These are phyloP conservation scores for Pseudovirgaria hyperparasitica DNA, from an alignment of 2,329 filamentous ascomycete genomes.

Conservation along the genomic window DNA sequence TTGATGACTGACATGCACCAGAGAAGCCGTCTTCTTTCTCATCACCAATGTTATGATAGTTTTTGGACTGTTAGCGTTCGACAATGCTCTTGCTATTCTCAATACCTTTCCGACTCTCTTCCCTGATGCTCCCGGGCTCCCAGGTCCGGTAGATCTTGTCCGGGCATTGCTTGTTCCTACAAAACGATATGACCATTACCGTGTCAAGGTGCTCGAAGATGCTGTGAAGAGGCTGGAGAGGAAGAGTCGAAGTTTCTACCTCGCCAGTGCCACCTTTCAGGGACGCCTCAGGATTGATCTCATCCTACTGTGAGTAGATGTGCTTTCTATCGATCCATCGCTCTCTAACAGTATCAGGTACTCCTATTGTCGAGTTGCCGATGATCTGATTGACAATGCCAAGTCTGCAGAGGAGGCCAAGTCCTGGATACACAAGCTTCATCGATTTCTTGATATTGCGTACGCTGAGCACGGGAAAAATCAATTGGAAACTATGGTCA, in stretches of 20 bases:
- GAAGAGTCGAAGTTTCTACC: conserved; percentile 63
- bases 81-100: conserved; percentile 54
- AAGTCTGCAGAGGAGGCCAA: conserved; percentile 37
- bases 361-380: conserved; percentile 60
- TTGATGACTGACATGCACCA: conserved; percentile 8
- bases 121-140: conserved; percentile 34
- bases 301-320: conserved; percentile 41
- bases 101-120: conserved; percentile 50
- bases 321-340: background rate
- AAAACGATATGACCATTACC: conserved; percentile 41
- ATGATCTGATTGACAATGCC: conserved; percentile 60
- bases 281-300: conserved; percentile 56
- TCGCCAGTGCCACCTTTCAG: conserved; percentile 57
- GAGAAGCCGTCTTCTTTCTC: conserved; percentile 61
- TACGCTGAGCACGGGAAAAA: conserved; percentile 25
- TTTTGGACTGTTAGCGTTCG: conserved; percentile 55
- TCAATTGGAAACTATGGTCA: conserved; percentile 18
- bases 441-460: conserved; percentile 41
- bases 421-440: conserved; percentile 46
- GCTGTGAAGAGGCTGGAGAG: conserved; percentile 44
- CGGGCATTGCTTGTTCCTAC: conserved; percentile 38
- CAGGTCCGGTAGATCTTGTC: conserved; percentile 38
- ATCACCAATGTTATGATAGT: conserved; percentile 57
- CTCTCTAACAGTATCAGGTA: conserved; percentile 34
- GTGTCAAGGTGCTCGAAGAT: conserved; percentile 45